Evolutionary conservation across 345 rosid species (phyloP).

Genomic region (Jatropha curcas): DNA sequence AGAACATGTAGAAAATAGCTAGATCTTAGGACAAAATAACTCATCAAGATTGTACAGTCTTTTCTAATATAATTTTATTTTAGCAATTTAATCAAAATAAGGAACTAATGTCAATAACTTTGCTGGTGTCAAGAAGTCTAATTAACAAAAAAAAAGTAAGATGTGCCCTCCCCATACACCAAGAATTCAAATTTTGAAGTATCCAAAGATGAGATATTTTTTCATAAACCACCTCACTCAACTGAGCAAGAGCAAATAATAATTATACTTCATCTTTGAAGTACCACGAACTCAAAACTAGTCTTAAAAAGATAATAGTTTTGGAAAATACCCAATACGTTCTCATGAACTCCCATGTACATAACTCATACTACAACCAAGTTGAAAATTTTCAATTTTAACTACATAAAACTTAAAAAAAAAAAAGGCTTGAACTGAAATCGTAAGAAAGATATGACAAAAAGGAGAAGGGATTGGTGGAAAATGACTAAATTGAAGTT

Average conservation of each 20-base stretch:
- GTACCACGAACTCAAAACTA: neutral
- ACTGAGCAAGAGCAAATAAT: neutral
- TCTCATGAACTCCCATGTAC: neutral
- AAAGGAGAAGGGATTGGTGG: neutral
- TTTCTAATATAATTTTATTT: neutral
- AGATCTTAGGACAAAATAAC: neutral
- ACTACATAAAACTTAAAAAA: neutral
- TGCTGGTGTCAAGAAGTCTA: neutral
- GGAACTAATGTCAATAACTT: neutral
- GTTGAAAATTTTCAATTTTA: neutral
- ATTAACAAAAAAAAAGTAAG: neutral
- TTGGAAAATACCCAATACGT: neutral
- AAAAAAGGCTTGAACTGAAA: neutral
- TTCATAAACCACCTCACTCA: neutral
- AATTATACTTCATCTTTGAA: constrained; percentile 5
- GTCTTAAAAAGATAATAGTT: neutral
- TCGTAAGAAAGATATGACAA: neutral
- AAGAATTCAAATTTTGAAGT: neutral
- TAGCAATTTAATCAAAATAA: neutral
- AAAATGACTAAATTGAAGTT: neutral
- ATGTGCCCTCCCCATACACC: neutral
- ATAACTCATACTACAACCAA: neutral
- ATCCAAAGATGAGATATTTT: neutral
- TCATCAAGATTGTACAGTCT: neutral
- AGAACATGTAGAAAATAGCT: neutral